phyloP scores from a whole-genome alignment of 768 basidiomycete species.

The Trametes meyenii region DNA sequence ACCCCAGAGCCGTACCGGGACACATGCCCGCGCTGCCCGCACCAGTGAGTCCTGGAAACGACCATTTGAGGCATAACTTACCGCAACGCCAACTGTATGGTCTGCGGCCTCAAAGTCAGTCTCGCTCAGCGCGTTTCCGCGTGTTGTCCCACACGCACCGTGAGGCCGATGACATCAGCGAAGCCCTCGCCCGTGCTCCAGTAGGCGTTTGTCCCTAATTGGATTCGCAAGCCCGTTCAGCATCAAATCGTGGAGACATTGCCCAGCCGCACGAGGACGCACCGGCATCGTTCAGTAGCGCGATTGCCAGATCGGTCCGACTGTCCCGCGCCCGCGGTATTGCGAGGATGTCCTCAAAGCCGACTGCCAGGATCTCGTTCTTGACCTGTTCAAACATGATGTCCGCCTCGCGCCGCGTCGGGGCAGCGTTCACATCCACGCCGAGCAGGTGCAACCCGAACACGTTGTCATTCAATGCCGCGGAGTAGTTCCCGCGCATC shows the following conservation, averaged over 20 bases:
- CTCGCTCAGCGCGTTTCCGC: background rate
- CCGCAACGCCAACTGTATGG: slow-evolving; percentile 66
- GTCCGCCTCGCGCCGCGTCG: slow-evolving; percentile 57
- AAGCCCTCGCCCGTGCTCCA: slow-evolving; percentile 64
- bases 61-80: slow-evolving; percentile 30
- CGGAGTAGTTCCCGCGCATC: slow-evolving; percentile 56
- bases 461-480: slow-evolving; percentile 61
- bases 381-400: slow-evolving; percentile 71
- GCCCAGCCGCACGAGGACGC: background rate
- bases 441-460: slow-evolving; percentile 62
- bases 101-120: slow-evolving; percentile 40
- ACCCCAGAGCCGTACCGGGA: slow-evolving; percentile 67
- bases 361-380: slow-evolving; percentile 69
- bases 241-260: slow-evolving; percentile 8
- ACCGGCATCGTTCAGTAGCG: slow-evolving; percentile 72
- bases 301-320: slow-evolving; percentile 62
- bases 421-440: slow-evolving; percentile 58
- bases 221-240: background rate
- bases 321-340: slow-evolving; percentile 65
- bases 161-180: slow-evolving; percentile 65
- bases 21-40: slow-evolving; percentile 62
- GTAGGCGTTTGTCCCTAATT: slow-evolving; percentile 65
- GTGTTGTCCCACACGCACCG: slow-evolving; percentile 44
- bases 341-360: slow-evolving; percentile 66
- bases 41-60: background rate